Evolutionary conservation across 768 basidiomycete genomes (phyloP).

Genomic region (Mycena leptocephala): DNA sequence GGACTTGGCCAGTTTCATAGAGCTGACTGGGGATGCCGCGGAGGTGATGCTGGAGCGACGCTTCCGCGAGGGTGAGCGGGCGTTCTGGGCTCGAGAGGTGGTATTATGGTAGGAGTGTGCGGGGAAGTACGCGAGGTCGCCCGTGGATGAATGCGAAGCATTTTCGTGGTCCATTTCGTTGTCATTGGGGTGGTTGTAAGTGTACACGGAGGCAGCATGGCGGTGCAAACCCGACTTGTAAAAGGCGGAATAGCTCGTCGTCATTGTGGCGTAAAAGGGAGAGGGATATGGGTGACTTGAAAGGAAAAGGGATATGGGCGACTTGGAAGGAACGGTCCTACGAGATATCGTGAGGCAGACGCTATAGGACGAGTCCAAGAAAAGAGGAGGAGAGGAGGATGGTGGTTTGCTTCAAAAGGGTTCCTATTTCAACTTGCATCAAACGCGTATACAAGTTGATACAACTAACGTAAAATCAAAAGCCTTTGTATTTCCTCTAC

Average conservation of each 20-base stretch:
- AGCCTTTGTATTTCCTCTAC: neutral
- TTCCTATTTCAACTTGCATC: constrained; percentile 22
- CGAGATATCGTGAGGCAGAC: neutral
- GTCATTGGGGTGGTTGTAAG: constrained; percentile 18
- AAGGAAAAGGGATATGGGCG: neutral
- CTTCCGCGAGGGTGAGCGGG: constrained; percentile 56
- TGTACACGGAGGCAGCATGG: constrained; percentile 13
- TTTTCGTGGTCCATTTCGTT: constrained; percentile 25
- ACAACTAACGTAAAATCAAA: neutral
- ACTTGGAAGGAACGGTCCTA: neutral
- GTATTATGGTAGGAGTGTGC: neutral
- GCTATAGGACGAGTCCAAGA: neutral
- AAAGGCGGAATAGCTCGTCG: constrained; percentile 28
- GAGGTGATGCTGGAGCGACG: constrained; percentile 65
- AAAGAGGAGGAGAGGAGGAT: neutral
- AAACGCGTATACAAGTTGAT: constrained; percentile 1
- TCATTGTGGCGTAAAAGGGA: constrained; percentile 1
- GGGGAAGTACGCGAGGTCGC: constrained; percentile 25
- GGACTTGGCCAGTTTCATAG: constrained; percentile 54
- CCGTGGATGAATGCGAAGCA: constrained; percentile 13
- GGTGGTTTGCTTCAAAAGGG: neutral
- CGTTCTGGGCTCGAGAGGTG: neutral
- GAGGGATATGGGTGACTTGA: too few relatives aligned
- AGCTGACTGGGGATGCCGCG: constrained; percentile 54
- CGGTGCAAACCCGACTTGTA: constrained; percentile 19